Evolutionary conservation across 2,329 filamentous ascomycete genomes (phyloP).

Genomic region (Nemania sp.): DNA sequence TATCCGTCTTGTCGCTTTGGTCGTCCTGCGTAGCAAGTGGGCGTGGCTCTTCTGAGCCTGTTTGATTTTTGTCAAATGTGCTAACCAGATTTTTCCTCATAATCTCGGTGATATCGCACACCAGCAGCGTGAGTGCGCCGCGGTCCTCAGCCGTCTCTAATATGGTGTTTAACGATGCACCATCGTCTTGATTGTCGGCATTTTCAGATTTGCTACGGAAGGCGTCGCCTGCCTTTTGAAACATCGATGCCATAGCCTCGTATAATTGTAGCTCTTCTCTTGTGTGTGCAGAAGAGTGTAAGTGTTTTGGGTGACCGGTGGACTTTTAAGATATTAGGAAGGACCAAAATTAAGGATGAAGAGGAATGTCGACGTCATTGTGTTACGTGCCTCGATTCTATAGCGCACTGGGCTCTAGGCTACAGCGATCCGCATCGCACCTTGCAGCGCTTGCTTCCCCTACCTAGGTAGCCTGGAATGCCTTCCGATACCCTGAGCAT

Average conservation of each 20-base stretch:
- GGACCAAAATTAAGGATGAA: too few species aligned
- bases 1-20: slow-evolving; percentile 4
- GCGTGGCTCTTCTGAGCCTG: slow-evolving; percentile 14
- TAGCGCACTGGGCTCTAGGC: too few species aligned
- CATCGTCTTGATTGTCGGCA: slow-evolving; percentile 29
- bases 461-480: too few species aligned
- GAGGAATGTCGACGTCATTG: too few species aligned
- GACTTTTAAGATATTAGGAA: too few species aligned
- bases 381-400: too few species aligned
- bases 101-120: slow-evolving; percentile 34
- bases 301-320: too few species aligned
- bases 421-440: too few species aligned
- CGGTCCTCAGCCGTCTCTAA: slow-evolving; percentile 35
- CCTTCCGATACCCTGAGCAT: too few species aligned
- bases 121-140: slow-evolving; percentile 32
- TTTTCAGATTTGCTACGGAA: slow-evolving; percentile 24
- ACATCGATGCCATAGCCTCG: slow-evolving; percentile 29
- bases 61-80: slow-evolving; percentile 33
- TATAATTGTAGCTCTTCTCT: background rate
- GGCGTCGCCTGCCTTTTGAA: slow-evolving; percentile 32
- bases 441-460: too few species aligned
- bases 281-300: too few species aligned
- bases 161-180: slow-evolving; percentile 33
- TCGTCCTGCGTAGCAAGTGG: background rate
- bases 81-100: slow-evolving; percentile 32